Conservation (phyloP, 2,329 filamentous ascomycete species). For the Pseudogymnoascus destructans region DNA sequence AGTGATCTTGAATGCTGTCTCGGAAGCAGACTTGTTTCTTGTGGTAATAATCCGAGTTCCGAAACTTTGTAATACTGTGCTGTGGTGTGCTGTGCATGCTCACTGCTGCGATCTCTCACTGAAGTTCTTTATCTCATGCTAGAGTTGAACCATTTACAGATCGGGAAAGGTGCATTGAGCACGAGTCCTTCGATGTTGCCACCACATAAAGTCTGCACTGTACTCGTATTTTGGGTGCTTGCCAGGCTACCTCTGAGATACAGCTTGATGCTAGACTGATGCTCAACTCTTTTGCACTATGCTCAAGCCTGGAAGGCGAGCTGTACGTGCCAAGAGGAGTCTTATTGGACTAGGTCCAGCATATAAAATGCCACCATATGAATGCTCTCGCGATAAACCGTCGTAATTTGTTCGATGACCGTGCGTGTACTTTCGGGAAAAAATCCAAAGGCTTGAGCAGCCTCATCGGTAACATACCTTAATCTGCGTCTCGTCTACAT, state of each 20-base stretch:
- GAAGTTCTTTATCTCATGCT: constrained; percentile 23
- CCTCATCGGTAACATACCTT: constrained; percentile 99
- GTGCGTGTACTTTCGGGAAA: constrained; percentile 49
- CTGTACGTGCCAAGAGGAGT: constrained; percentile 12
- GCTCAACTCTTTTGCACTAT: constrained; percentile 43
- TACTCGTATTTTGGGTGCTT: constrained; percentile 32
- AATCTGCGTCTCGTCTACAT: constrained; percentile 94
- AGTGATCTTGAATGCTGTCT: background rate
- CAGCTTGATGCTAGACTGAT: constrained; percentile 36
- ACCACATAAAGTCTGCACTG: constrained; percentile 23
- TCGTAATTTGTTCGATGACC: constrained; percentile 2
- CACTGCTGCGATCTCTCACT: constrained; percentile 40
- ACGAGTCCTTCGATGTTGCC: constrained; percentile 2
- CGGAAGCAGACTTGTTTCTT: background rate
- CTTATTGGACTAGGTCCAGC: constrained; percentile 7
- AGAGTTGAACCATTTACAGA: background rate
- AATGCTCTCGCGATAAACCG: background rate
- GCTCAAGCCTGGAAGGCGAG: constrained; percentile 22
- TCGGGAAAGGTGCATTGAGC: constrained; percentile 5
- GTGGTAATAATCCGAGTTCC: background rate
- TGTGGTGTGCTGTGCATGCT: constrained; percentile 28
- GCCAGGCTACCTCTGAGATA: constrained; percentile 37
- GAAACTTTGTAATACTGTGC: background rate
- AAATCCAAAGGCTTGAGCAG: constrained; percentile 54
- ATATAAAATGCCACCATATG: constrained; percentile 8